Percentiles rank a stretch among this genome's conserved stretches.
Conservation (phyloP, 306 rosid genomes). For the Malus domestica region ASM211411v1 NC_041797.1:6620501-6621000, state of each 20-base stretch:
- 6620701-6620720: background rate
- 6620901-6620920: too few species aligned
- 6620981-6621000: background rate
- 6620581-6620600: conserved; percentile 15
- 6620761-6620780: background rate
- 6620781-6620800: too few species aligned
- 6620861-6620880: too few species aligned
- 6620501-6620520: conserved; percentile 14
- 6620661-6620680: conserved; percentile 6
- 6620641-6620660: conserved; percentile 15
- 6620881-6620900: too few species aligned
- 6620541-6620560: background rate
- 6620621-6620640: conserved; percentile 16
- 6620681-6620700: conserved; percentile 9
- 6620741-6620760: background rate
- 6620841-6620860: too few species aligned
- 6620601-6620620: conserved; percentile 20
- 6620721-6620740: background rate
- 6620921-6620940: background rate
- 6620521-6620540: conserved; percentile 10
- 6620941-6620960: background rate
- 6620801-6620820: too few species aligned
- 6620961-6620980: background rate
- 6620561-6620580: background rate
- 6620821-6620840: too few species aligned